Base-by-base conservation (phyloP, 202 grass and related monocot genomes). In the Saccharum hybrid region DNA sequence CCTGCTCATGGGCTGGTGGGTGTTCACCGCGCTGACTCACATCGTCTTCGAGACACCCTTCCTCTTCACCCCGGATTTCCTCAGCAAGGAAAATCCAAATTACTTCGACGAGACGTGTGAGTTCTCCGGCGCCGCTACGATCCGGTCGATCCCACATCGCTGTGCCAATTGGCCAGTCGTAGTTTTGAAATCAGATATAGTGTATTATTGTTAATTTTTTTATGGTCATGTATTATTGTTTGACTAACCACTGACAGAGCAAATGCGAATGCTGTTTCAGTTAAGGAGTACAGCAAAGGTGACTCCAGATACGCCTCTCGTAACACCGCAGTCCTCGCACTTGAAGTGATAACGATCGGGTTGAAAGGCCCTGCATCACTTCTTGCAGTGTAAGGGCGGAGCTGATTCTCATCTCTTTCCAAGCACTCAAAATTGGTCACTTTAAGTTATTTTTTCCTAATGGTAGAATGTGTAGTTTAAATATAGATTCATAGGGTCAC, bases 251-350 rank as follows among this genome's bases (percentile, higher is more conserved):
- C 22, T 57, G 52, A 57, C 52, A 57, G 2, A 57, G 7, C 2
- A 56, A 56, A 3, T 48, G 13, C 45, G 4, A 49, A 45, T 8
- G 19, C 0, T 10, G 23, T 82, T 22, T 59, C 71, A 98, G 89
- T 89, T 89, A 96, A 98, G 42, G 89, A 98, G 87, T 98, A 94
- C 71, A 93, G 85, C 90, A 98, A 95, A 83, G 93, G 93, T 8
- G 91, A 98, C 72, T 81, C 66, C 2, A 81, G 79, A 33, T 81
- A 71, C 15, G 79, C 26, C 15, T 14, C 79, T 2, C 19, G 66
- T 51, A 38, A 81, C 16, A 6, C 66, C 4, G 79, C 51, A 1
- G 60, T 67, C 3, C 15, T 81, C 22, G 59, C 66, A 0, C 37
- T 81, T 10, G 79, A 81, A 81, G 79, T 26, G 11, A 46, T 81